Evolutionary conservation across 805 yeast species (phyloP), one percentile per base, ranked within the genome.

Genomic region (Dipodascus geniculatus): DNA sequence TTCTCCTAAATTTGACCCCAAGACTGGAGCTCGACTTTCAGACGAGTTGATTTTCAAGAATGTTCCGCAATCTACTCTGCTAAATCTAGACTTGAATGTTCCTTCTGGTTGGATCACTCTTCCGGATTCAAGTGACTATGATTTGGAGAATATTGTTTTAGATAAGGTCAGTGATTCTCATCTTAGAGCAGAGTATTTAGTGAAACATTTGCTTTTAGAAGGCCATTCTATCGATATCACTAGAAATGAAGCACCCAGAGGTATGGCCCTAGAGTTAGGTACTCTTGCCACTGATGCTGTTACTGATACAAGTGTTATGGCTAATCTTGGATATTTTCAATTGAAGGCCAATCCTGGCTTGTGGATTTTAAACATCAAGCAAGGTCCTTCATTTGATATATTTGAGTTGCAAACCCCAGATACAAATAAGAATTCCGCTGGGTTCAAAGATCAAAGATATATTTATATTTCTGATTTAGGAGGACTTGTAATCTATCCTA

Each of bases 241-340:
- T 1, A 57, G 58, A 16, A 71, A 67, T 0, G 67, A 66, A 0
- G 70, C 76, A 0, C 82, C 86, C 0, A 69, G 76, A 0, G 86
- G 85, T 1, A 60, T 83, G 16, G 71, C 74, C 2, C 61, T 87
- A 2, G 72, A 73, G 20, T 63, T 82, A 1, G 62, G 23, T 53
- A 61, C 53, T 33, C 58, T n/a, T 55, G 60, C 50, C 20, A 63
- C 53, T 16, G 57, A n/a, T 70, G 51, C 47, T 8, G 47, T 57
- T n/a, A 57, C 75, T 0, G 87, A 82, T 58, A 83, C 96, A 0
- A 71, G 69, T 42, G 81, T 89, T 1, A 85, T 91, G 93, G 76
- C 82, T 1, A 83, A 85, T 42, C 72, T 83, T 57, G 97, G 97
- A 0, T 91, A 91, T 66, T 78, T 85, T 53, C 97, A 90, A 67